phyloP scores from a whole-genome alignment of 768 basidiomycete species.

The Calocybe cyanea region DNA sequence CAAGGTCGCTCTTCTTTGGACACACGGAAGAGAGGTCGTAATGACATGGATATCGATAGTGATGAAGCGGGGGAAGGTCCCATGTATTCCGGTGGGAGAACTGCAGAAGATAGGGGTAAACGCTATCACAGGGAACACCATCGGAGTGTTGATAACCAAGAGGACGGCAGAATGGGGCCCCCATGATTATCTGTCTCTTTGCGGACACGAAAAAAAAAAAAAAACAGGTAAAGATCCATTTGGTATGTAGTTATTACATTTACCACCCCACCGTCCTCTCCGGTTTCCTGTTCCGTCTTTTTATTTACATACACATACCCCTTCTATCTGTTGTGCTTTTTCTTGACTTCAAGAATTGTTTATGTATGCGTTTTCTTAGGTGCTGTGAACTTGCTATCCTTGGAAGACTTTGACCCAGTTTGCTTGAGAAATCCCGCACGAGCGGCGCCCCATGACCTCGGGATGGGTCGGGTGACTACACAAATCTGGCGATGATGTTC shows the following conservation, averaged over 20 bases:
- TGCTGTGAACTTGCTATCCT: constrained; percentile 19
- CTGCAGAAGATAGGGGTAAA: constrained; percentile 54
- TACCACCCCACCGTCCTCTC: background rate
- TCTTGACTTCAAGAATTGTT: constrained; percentile 14
- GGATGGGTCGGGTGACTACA: constrained; percentile 9
- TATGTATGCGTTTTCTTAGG: constrained; percentile 16
- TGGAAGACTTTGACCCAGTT: constrained; percentile 16
- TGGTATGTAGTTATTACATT: constrained; percentile 9
- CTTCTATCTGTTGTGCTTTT: background rate
- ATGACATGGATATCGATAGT: constrained; percentile 63
- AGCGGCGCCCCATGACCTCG: constrained; percentile 13
- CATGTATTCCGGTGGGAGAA: constrained; percentile 33
- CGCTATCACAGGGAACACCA: constrained; percentile 52
- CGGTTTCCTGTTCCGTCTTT: constrained; percentile 7
- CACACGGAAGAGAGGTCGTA: constrained; percentile 53
- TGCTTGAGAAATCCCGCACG: constrained; percentile 8
- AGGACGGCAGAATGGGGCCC: constrained; percentile 33
- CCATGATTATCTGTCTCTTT: constrained; percentile 14
- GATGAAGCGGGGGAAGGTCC: constrained; percentile 39
- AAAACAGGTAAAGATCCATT: constrained; percentile 17
- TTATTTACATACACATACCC: constrained; percentile 6
- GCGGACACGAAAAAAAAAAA: too few relatives aligned
- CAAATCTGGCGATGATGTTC: too few relatives aligned
- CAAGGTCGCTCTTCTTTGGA: constrained; percentile 39
- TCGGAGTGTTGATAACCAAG: constrained; percentile 35